phyloP scores from a whole-genome alignment of 305 asterid species.

The Fraxinus floribunda region DNA sequence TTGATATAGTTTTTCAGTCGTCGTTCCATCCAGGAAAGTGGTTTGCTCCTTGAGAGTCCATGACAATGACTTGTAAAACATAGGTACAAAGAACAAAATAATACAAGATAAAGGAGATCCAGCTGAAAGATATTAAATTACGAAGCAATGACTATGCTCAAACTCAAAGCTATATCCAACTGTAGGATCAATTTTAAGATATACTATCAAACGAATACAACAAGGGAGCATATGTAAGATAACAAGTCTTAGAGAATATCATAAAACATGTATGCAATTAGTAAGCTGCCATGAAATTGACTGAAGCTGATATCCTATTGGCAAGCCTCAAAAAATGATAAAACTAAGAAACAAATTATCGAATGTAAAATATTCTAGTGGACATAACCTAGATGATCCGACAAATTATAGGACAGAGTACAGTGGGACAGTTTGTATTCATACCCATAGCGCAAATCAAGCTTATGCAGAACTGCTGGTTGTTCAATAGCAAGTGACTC shows the following conservation, averaged over 20 bases:
- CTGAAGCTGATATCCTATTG: neutral
- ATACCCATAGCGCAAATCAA: conserved; percentile 92
- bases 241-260: neutral
- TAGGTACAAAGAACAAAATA: neutral
- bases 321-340: neutral
- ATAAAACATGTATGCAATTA: neutral
- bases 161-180: neutral
- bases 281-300: neutral
- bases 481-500: conserved; percentile 65
- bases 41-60: neutral
- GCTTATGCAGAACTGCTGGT: conserved; percentile 75
- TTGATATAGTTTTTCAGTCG: neutral
- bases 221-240: neutral
- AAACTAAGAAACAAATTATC: neutral
- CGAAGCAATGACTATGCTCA: neutral
- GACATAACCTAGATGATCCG: neutral
- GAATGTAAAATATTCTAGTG: neutral
- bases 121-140: neutral
- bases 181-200: neutral
- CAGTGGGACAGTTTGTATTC: conserved; percentile 21
- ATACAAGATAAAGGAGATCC: neutral
- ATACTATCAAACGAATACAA: neutral
- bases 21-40: neutral
- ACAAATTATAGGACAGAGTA: conserved; percentile 10
- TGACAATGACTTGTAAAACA: neutral